Conservation (phyloP, 257 asterid species). For the Anisodus acutangulus region DNA sequence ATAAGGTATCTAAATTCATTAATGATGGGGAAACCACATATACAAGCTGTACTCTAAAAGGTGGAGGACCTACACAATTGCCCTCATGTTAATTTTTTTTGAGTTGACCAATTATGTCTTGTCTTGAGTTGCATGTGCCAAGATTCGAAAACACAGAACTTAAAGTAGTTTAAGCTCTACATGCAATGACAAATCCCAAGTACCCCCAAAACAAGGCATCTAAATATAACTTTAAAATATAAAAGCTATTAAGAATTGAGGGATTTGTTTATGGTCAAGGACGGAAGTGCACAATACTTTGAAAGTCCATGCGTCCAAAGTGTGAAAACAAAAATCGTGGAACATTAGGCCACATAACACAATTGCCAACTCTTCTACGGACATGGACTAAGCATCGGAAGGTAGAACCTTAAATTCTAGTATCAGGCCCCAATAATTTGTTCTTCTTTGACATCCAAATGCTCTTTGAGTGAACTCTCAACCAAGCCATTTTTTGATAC, state of each 20-base stretch:
- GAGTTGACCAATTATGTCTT: constrained; percentile 5
- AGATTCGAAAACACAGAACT: background rate
- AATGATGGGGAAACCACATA: background rate
- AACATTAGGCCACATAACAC: background rate
- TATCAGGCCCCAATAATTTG: background rate
- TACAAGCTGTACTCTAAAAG: background rate
- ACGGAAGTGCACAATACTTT: background rate
- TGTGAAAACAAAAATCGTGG: background rate
- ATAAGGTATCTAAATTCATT: background rate
- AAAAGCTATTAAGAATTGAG: constrained; percentile 5
- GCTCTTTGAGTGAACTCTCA: constrained; percentile 1
- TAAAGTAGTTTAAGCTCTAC: background rate
- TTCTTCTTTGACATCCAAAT: constrained; percentile 8
- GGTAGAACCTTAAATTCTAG: background rate
- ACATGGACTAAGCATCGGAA: too few relatives aligned
- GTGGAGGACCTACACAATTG: background rate
- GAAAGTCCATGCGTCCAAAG: background rate
- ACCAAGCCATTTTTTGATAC: background rate
- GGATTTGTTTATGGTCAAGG: background rate
- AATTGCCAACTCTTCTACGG: too few relatives aligned
- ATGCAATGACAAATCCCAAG: background rate
- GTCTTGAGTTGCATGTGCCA: background rate
- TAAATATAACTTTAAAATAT: background rate
- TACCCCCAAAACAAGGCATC: background rate
- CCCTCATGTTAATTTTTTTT: background rate